Conservation (phyloP, 2,329 filamentous ascomycete species). For the Rutstroemia sp. region DNA sequence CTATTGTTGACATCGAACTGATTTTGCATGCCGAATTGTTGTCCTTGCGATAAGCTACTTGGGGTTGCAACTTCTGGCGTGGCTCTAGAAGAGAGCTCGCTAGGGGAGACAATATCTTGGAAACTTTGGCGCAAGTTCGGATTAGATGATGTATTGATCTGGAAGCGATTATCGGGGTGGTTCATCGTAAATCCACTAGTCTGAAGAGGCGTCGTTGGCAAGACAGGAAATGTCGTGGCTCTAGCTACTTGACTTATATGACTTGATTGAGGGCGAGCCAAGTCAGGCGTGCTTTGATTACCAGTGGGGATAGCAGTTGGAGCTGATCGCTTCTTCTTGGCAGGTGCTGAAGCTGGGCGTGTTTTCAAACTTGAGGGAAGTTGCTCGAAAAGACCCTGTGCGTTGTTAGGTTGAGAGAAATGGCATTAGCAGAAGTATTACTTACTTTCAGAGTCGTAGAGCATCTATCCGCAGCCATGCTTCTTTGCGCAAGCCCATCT, state of each 20-base stretch:
- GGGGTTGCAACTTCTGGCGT: slow-evolving; percentile 23
- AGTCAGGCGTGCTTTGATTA: slow-evolving; percentile 22
- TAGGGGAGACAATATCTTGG: slow-evolving; percentile 22
- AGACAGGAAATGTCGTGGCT: slow-evolving; percentile 25
- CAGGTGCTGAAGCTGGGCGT: slow-evolving; percentile 31
- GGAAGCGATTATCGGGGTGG: slow-evolving; percentile 14
- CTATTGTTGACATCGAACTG: slow-evolving; percentile 29
- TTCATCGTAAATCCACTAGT: slow-evolving; percentile 16
- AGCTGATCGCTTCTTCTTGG: slow-evolving; percentile 50
- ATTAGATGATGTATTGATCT: slow-evolving; percentile 20
- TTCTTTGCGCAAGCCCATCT: slow-evolving; percentile 69
- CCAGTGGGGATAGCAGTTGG: slow-evolving; percentile 35
- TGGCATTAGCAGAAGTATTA: slow-evolving; percentile 11
- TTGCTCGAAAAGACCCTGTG: slow-evolving; percentile 72
- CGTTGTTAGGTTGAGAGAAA: slow-evolving; percentile 17
- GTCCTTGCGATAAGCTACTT: slow-evolving; percentile 12
- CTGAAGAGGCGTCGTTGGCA: slow-evolving; percentile 21
- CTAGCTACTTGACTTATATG: slow-evolving; percentile 11
- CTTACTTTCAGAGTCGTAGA: slow-evolving; percentile 68
- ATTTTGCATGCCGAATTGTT: slow-evolving; percentile 23
- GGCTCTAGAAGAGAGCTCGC: slow-evolving; percentile 21
- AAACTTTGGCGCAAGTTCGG: slow-evolving; percentile 24
- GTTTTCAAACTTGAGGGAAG: slow-evolving; percentile 66
- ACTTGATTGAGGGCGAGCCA: slow-evolving; percentile 7
- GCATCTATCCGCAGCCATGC: slow-evolving; percentile 83